These are phyloP conservation scores for Pleurotus giganteus DNA, from an alignment of 768 basidiomycete genomes.

Conservation along the genomic window DNA sequence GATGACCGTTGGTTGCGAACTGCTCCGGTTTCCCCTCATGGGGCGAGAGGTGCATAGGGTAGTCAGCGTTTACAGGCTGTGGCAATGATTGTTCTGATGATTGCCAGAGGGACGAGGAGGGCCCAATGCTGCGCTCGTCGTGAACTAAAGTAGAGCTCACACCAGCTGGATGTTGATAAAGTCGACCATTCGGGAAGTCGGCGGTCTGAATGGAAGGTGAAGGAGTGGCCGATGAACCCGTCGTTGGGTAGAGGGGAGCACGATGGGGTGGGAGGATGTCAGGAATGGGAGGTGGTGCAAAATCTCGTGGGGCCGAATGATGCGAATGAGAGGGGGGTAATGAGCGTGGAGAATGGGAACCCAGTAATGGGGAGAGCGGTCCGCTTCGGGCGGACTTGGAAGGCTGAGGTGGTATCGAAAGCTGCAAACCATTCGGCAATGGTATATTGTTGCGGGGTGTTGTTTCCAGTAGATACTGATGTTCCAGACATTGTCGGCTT, in stretches of 20 bases:
- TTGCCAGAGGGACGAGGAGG: slow-evolving; percentile 22
- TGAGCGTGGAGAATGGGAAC: slow-evolving; percentile 30
- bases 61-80: slow-evolving; percentile 28
- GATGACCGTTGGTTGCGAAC: slow-evolving; percentile 44
- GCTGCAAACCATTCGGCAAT: slow-evolving; percentile 50
- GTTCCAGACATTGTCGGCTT: slow-evolving; percentile 81
- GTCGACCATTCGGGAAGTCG: slow-evolving; percentile 27
- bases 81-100: slow-evolving; percentile 10
- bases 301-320: slow-evolving; percentile 12
- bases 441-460: slow-evolving; percentile 64
- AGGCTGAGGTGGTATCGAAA: slow-evolving; percentile 26
- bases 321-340: slow-evolving; percentile 28
- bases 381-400: slow-evolving; percentile 31
- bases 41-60: slow-evolving; percentile 62
- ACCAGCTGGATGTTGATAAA: slow-evolving; percentile 32
- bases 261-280: slow-evolving; percentile 53
- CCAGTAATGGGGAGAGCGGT: slow-evolving; percentile 29
- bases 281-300: slow-evolving; percentile 38
- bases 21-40: slow-evolving; percentile 41
- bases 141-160: slow-evolving; percentile 21
- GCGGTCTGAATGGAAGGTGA: slow-evolving; percentile 12
- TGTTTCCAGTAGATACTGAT: slow-evolving; percentile 86
- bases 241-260: slow-evolving; percentile 43
- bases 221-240: slow-evolving; percentile 12
- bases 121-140: slow-evolving; percentile 28